Evolutionary conservation across 192 early-diverging fungal species (phyloP), one percentile per base, ranked within the genome.

Genomic region (Lobosporangium transversale): DNA sequence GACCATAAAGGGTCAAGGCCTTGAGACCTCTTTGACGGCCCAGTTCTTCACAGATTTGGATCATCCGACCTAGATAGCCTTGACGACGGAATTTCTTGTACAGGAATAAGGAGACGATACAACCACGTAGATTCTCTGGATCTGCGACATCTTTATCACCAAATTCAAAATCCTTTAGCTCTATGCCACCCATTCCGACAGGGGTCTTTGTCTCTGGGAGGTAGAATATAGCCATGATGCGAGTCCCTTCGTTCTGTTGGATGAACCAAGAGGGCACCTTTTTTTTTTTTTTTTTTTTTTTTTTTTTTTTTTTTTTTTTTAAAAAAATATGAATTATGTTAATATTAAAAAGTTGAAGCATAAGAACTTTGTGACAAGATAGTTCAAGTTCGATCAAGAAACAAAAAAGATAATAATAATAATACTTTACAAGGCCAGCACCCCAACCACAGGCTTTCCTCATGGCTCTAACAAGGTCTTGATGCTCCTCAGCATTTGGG

Each of bases 401-500:
- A 23, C 51, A 53, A 30, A 14, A 15, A 3, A 0, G 26, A 14
- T 1, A 30, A 27, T 53, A 10, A 5, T 20, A 21, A 33, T 4
- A 58, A 42, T 15, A n/a, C 27, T 43, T 30, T 66, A 76, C 73
- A 29, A 27, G 57, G 44, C 57, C 58, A 17, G 53, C 32, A 18
- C 62, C 73, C 64, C 73, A 76, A 4, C 73, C 73, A n/a, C 73
- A 76, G 45, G 73, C 63, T 31, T 76, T 76, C 6, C 73, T 63
- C 73, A 76, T 76, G 2, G 63, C 58, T 2, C 35, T 27, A 1
- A 76, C 29, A 17, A 76, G 37, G 0, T n/a, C 15, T 29, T 58
- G 58, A 43, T 76, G 73, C 8, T 76, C 73, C n/a, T 76, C 58
- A 23, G 42, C 64, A 29, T 76, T 76, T 14, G 73, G 73, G 9